A percentile compares a stretch with the other conserved stretches of the same genome.
Evolutionary conservation across 2,329 filamentous ascomycete genomes (phyloP).

Genomic region (Pestalotiopsis sp.): DNA sequence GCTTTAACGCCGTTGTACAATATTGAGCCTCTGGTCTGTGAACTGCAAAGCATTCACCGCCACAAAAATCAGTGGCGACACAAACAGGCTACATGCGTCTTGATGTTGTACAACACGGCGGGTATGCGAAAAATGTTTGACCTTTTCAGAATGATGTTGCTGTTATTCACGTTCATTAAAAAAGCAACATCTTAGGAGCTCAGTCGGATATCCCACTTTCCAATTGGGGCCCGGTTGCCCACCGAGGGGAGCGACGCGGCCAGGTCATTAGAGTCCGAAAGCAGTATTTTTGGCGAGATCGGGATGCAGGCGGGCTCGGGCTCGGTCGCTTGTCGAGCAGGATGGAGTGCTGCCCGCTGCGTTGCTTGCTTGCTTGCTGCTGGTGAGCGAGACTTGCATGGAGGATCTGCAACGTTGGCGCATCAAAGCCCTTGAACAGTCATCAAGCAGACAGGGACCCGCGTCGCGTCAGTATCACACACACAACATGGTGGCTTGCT

Average conservation of each 20-base stretch:
- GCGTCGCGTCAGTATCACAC: not conserved
- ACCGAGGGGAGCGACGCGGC: too few relatives aligned
- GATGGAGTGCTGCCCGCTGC: too few relatives aligned
- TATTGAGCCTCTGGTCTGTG: not conserved
- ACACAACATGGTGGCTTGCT: too few relatives aligned
- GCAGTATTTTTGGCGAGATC: too few relatives aligned
- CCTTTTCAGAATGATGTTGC: too few relatives aligned
- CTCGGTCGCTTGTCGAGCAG: too few relatives aligned
- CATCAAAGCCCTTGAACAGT: not conserved
- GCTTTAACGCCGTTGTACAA: not conserved
- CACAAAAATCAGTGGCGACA: not conserved
- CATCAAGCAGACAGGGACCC: not conserved
- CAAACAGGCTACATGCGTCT: not conserved
- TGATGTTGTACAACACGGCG: not conserved
- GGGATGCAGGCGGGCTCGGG: too few relatives aligned
- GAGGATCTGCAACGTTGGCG: not conserved
- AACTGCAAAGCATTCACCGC: not conserved
- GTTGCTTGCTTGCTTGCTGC: not conserved
- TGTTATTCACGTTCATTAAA: too few relatives aligned
- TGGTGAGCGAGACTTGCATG: not conserved
- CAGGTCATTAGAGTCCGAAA: too few relatives aligned
- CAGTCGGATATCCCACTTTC: too few relatives aligned
- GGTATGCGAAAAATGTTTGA: not conserved
- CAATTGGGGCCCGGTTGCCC: too few relatives aligned
- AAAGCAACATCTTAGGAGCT: too few relatives aligned